Percentiles rank a stretch among this genome's conserved stretches.
Conservation (phyloP, 129 eudicot species). For the Silybum marianum region DNA sequence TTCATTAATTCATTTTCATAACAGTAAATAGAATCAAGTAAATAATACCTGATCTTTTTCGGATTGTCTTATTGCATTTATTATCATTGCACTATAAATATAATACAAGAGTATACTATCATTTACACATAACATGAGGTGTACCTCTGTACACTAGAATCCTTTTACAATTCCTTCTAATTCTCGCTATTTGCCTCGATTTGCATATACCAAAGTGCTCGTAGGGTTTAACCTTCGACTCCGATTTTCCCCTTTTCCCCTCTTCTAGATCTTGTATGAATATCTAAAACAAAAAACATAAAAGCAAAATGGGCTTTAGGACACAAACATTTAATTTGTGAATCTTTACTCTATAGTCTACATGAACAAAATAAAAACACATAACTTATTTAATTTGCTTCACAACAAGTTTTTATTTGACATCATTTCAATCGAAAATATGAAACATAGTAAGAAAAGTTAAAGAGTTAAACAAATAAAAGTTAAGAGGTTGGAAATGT, state of each 20-base stretch:
- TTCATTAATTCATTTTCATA: too few relatives aligned
- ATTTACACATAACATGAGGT: background rate
- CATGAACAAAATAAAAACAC: background rate
- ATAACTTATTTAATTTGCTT: background rate
- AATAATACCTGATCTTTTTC: background rate
- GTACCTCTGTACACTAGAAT: background rate
- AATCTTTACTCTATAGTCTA: background rate
- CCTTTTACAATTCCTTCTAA: background rate
- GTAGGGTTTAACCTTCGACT: conserved; percentile 1
- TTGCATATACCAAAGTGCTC: background rate
- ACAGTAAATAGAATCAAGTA: background rate
- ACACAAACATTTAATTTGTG: background rate
- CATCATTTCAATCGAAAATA: background rate
- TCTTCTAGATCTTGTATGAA: background rate
- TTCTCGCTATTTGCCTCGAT: background rate
- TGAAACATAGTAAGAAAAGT: background rate
- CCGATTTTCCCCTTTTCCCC: background rate
- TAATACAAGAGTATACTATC: background rate
- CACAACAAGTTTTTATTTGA: background rate
- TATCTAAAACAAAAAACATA: background rate
- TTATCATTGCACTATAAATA: background rate
- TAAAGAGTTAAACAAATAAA: background rate
- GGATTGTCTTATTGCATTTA: background rate
- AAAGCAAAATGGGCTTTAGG: background rate
- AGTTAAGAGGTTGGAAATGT: background rate